Evolutionary conservation across 352 stramenopile species (phyloP).

Genomic region (Pythium coloratum): DNA sequence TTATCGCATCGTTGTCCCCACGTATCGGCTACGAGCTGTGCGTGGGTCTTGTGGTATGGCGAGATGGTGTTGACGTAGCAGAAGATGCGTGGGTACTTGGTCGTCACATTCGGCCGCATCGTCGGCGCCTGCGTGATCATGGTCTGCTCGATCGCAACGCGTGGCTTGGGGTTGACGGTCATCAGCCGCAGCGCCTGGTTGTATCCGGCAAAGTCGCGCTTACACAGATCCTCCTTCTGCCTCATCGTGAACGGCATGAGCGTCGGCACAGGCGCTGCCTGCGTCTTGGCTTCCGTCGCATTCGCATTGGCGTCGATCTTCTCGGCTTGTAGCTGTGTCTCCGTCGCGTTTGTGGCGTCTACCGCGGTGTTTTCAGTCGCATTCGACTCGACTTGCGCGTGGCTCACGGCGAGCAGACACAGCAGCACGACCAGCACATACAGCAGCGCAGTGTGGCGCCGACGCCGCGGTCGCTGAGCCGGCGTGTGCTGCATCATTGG

Average conservation of each 20-base stretch:
- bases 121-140: not conserved
- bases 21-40: constrained; percentile 71
- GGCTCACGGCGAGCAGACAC: no score
- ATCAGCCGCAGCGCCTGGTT: constrained; percentile 43
- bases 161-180: constrained; percentile 34
- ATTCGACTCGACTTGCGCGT: no score
- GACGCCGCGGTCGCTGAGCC: no score
- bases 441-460: no score
- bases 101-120: not conserved
- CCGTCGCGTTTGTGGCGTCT: no score
- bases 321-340: no score
- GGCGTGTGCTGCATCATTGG: no score
- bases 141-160: not conserved
- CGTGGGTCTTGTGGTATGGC: constrained; percentile 56
- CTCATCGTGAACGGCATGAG: constrained; percentile 2
- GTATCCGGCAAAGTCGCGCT: constrained; percentile 44
- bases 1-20: constrained; percentile 82
- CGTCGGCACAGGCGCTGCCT: no score
- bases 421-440: no score
- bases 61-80: constrained; percentile 87
- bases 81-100: constrained; percentile 48
- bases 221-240: constrained; percentile 49
- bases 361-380: no score
- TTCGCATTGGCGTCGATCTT: no score
- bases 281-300: no score